Percentiles rank a stretch among this genome's conserved stretches.
Conservation (phyloP, 2,329 filamentous ascomycete species). For the Pseudogymnoascus sp. region DNA sequence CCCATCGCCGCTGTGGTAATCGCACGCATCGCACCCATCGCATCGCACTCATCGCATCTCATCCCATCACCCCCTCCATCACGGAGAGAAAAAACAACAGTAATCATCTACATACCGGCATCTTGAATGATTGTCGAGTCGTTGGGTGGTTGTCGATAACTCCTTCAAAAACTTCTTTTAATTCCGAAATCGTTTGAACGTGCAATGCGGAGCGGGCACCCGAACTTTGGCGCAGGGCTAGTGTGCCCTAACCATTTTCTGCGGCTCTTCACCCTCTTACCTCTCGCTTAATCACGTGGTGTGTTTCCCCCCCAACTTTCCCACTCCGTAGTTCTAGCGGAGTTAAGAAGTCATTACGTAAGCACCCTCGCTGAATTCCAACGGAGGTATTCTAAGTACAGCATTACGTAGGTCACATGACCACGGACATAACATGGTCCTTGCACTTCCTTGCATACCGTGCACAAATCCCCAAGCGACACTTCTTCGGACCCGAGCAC, state of each 20-base stretch:
- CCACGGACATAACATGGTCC: too few relatives aligned
- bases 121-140: constrained; percentile 37
- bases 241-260: neutral
- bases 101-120: constrained; percentile 38
- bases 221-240: neutral
- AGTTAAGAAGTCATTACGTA: neutral
- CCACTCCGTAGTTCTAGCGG: too few relatives aligned
- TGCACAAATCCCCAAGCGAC: too few relatives aligned
- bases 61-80: neutral
- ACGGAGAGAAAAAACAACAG: constrained; percentile 17
- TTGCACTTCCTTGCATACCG: too few relatives aligned
- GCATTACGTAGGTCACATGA: neutral
- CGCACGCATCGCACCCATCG: neutral
- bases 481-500: neutral
- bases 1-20: constrained; percentile 7
- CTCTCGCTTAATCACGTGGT: neutral
- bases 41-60: neutral
- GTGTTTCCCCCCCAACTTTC: neutral
- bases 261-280: too few relatives aligned
- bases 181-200: neutral
- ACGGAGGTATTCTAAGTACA: neutral
- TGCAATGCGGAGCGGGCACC: neutral
- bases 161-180: neutral
- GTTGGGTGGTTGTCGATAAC: constrained; percentile 5
- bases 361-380: neutral